Base-by-base conservation (phyloP, 495 filamentous ascomycete species). In the Talaromyces stipitatus region DNA sequence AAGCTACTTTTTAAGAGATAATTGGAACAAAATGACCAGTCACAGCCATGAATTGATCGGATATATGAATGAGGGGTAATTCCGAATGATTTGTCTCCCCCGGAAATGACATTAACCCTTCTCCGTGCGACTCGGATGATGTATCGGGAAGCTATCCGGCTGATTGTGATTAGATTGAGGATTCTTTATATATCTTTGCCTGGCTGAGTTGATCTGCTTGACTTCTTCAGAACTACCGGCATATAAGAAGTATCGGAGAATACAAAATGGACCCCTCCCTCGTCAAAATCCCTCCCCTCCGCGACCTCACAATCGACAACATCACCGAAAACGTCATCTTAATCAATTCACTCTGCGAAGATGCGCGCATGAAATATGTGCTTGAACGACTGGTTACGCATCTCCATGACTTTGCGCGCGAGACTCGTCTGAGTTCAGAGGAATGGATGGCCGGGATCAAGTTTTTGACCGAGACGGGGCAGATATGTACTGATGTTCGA, bases 371-470 rank as follows among this genome's bases (percentile, higher is more conserved):
- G 63, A 84, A 81, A 58, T 91, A 90, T 62, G 62, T 92, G 47
- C 85, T 94, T 66, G 75, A 83, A 54, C 76, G 86, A 23, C 77
- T 94, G 29, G 86, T 92, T 52, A 83, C 81, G 1, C 89, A 94
- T 73, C 74, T 92, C 1, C 89, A 94, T 70, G 88, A 91, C 71
- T 92, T 91, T 61, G 85, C 87, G 30, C 80, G 89, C 58, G 89
- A 92, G 65, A 92, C 89, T 14, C 78, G 88, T 14, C 78, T 94
- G 50, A 90, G 85, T 66, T 86, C 82, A 11, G 78, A 79, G 12
- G 89, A 94, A 74, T 94, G 89, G 89, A 90, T 88, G 85, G 70
- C 76, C 0, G 86, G 82, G 10, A 71, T 92, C 28, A 66, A 74
- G 12, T 94, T 91, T 71, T 68, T 94, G 51, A 87, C 86, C 2